These are phyloP conservation scores for Pichia gijzeniarum DNA, from an alignment of 805 yeast species.

Conservation along the genomic window DNA sequence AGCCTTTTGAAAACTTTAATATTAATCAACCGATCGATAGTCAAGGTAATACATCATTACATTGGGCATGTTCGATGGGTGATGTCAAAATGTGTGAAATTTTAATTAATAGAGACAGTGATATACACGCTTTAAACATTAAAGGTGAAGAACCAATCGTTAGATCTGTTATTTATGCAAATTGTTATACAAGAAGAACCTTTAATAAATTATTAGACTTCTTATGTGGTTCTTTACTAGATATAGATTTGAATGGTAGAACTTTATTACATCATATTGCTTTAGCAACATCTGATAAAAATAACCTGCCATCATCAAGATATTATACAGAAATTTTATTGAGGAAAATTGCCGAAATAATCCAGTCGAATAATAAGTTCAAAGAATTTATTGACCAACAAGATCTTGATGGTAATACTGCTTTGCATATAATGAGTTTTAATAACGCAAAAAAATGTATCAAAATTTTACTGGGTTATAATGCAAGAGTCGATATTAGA, in stretches of 20 bases:
- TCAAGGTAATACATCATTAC: slow-evolving; percentile 91
- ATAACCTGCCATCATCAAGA: slow-evolving; percentile 70
- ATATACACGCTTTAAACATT: slow-evolving; percentile 50
- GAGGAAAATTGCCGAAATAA: slow-evolving; percentile 58
- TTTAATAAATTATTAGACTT: slow-evolving; percentile 75
- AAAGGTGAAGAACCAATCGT: slow-evolving; percentile 85
- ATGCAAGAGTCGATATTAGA: slow-evolving; percentile 46
- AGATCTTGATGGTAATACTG: slow-evolving; percentile 52
- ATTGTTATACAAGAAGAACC: slow-evolving; percentile 73
- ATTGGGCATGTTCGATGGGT: slow-evolving; percentile 98
- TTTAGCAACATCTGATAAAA: slow-evolving; percentile 54
- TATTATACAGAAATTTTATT: slow-evolving; percentile 76
- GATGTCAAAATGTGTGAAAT: slow-evolving; percentile 70
- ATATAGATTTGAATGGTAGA: slow-evolving; percentile 64
- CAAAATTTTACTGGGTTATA: slow-evolving; percentile 40
- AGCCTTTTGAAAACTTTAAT: slow-evolving; percentile 57
- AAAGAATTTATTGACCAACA: slow-evolving; percentile 51
- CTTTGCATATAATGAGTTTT: slow-evolving; percentile 44
- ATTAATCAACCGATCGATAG: slow-evolving; percentile 81
- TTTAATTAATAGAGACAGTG: slow-evolving; percentile 69
- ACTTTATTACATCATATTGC: slow-evolving; percentile 87
- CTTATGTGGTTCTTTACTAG: slow-evolving; percentile 69
- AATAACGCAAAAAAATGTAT: slow-evolving; percentile 41
- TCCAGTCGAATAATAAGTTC: slow-evolving; percentile 54
- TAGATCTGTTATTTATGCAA: slow-evolving; percentile 79